Evolutionary conservation across 1,139 yeast species (phyloP), one percentile per base, ranked within the genome.

Genomic region (Candida tetrigidarum): DNA sequence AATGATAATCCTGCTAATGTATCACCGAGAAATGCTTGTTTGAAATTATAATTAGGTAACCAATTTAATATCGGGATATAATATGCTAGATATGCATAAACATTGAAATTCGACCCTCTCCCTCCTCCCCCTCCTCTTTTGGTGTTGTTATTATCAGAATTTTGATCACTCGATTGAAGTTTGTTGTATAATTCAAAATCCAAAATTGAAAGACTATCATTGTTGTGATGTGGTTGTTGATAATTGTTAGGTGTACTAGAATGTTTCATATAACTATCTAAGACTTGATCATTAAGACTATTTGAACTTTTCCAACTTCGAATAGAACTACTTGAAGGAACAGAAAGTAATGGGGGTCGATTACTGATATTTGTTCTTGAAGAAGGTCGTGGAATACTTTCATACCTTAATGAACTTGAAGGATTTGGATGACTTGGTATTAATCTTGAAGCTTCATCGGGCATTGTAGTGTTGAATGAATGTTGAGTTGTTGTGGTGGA

Each of bases 61-160:
- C 72, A 67, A 19, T 56, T 48, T 25, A 67, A 52, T 2, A 67
- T 57, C 3, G 72, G 72, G n/a, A 66, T 45, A 45, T 67, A 67
- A 52, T 67, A 67, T 2, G 69, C 58, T 19, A 60, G 49, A 48
- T 67, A 67, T 8, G 70, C 65, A 39, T 49, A 58, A 14, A 55
- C 41, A 44, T 59, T 62, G 43, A 63, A 55, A 23, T 26, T 2
- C 11, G 19, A 22, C 9, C 11, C 25, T 25, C 23, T n/a, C n/a
- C n/a, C n/a, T n/a, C n/a, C n/a, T n/a, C n/a, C n/a, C n/a, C n/a
- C n/a, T n/a, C n/a, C n/a, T n/a, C n/a, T n/a, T n/a, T n/a, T n/a
- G n/a, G n/a, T n/a, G n/a, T n/a, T 15, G n/a, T 37, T 14, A 4
- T 34, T 11, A 2, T n/a, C 14, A 12, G 10, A 4, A 15, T 23